Conservation (phyloP, 495 filamentous ascomycete genomes). For the Penicillium subrubescens region DNA sequence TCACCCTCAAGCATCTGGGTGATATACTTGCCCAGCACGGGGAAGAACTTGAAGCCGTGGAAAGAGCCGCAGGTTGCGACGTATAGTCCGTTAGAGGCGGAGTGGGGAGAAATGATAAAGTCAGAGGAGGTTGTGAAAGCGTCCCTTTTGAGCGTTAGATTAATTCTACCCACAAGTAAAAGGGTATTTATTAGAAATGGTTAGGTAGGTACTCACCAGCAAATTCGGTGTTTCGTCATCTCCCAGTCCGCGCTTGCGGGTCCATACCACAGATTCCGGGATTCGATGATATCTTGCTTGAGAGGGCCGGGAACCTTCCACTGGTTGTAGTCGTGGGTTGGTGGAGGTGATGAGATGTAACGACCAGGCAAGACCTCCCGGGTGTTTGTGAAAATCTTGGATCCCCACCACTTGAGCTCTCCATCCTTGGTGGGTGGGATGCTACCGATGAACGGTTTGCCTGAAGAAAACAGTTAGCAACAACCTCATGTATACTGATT, state of each 20-base stretch:
- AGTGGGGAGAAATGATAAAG: constrained; percentile 59
- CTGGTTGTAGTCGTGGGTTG: constrained; percentile 42
- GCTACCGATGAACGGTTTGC: constrained; percentile 37
- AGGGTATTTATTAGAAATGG: neutral
- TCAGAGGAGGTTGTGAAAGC: constrained; percentile 51
- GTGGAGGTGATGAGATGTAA: constrained; percentile 52
- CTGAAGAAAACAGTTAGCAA: constrained; percentile 19
- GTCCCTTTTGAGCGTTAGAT: constrained; percentile 31
- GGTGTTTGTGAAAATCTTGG: constrained; percentile 55
- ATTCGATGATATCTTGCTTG: constrained; percentile 39
- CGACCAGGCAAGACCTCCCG: constrained; percentile 42
- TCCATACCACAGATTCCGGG: constrained; percentile 40
- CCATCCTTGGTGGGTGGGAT: constrained; percentile 39
- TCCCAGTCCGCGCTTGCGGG: constrained; percentile 38
- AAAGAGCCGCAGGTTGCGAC: constrained; percentile 53
- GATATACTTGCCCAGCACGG: constrained; percentile 61
- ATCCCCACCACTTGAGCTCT: constrained; percentile 56
- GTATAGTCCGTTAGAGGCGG: constrained; percentile 49
- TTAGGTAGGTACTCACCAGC: constrained; percentile 47
- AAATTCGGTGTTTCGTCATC: constrained; percentile 47
- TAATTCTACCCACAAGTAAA: neutral
- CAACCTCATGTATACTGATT: neutral
- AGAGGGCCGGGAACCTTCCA: constrained; percentile 49
- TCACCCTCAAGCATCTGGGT: constrained; percentile 55
- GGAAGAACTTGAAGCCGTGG: constrained; percentile 63